Evolutionary conservation across 352 stramenopile species (phyloP), one percentile per base, ranked within the genome.

Genomic region (Globisporangium cederbergense): DNA sequence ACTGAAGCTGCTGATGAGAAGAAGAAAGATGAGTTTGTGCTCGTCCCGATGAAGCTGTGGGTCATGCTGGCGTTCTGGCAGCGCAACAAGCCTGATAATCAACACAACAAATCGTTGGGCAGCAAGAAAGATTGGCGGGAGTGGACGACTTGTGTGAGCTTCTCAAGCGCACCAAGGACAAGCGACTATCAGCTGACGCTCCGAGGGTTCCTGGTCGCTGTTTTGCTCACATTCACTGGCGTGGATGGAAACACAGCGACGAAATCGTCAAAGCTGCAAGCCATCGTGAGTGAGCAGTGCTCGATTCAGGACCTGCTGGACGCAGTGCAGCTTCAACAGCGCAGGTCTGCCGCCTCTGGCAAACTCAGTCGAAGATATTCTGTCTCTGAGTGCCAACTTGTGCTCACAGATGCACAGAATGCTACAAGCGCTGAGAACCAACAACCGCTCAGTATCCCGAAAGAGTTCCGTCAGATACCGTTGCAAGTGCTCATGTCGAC

Each of bases 21-120:
- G 25, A 28, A 9, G 9, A 53, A 43, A n/a, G 60, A 58, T n/a
- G 56, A 58, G 0, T 18, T 63, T 11, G 65, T 70, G 8, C 54
- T 72, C 9, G 45, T 72, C 11, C 68, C 68, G 30, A 45, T 70
- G 2, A 45, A n/a, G 3, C 10, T 72, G 6, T 75, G 68, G 68
- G 7, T 66, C 11, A 58, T 50, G 22, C 32, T 75, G 7, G 45
- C 55, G 7, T 75, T 72, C 40, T 72, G 65, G 65, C 55, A 68
- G 38, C 55, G 45, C 36, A 5, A 11, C 1, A 42, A 52, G 28
- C 18, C 30, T n/a, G 6, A 20, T 25, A 8, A 8, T 0, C 13
- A 45, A 11, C 2, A 11, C 18, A 2, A 2, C 3, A 58, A 10
- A 38, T 43, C n/a, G 16, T 18, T 16, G 14, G 14, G 8, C 18